Conservation (phyloP, 495 filamentous ascomycete species). For the Penicillium tannophilum region DNA sequence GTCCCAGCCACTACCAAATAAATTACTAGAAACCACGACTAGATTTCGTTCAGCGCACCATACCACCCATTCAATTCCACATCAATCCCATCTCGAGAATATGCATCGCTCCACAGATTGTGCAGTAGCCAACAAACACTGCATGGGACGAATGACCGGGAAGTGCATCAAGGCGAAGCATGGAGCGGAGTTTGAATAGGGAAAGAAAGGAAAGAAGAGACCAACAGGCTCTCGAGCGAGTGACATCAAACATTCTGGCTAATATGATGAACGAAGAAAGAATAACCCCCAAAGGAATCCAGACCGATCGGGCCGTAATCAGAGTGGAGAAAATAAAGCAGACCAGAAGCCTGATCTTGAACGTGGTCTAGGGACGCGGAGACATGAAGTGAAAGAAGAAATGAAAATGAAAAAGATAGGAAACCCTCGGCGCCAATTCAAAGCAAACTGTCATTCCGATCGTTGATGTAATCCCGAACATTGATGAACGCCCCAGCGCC, state of each 20-base stretch:
- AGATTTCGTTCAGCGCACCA: neutral
- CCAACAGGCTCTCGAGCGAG: neutral
- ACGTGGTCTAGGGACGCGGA: neutral
- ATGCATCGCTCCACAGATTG: neutral
- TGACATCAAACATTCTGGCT: constrained; percentile 16
- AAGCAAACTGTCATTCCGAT: constrained; percentile 64
- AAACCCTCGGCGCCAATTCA: constrained; percentile 19
- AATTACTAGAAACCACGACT: neutral
- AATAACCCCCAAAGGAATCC: neutral
- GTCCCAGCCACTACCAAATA: neutral
- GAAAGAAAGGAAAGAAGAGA: neutral
- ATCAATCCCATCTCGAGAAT: neutral
- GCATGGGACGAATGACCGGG: neutral
- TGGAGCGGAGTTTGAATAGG: neutral
- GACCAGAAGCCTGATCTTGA: neutral
- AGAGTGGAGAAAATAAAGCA: neutral
- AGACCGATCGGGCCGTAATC: neutral
- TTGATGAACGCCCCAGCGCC: constrained; percentile 88
- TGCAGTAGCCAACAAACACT: neutral
- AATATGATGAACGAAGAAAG: neutral
- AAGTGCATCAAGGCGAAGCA: neutral
- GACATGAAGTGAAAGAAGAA: neutral
- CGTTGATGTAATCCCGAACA: constrained; percentile 67
- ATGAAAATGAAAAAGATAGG: neutral
- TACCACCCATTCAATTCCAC: neutral